Base-by-base conservation (phyloP, 148 eudicot genomes). In the Selenicereus undatus region DNA sequence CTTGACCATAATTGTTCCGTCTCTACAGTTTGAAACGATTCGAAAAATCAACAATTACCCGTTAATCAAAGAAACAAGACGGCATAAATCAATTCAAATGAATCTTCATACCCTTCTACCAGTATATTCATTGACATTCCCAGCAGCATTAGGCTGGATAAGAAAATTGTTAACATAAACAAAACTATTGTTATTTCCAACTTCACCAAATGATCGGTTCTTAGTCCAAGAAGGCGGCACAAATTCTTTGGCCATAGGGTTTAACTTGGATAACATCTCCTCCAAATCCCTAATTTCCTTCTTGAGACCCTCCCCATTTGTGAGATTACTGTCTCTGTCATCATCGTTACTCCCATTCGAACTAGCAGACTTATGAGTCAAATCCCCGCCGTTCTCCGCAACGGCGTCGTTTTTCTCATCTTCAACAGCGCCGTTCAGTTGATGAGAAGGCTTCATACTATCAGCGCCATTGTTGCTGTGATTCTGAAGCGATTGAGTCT, bases 161-260 rank as follows among this genome's bases (percentile, higher is more conserved):
- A 89, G 11, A 75, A 86, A 88, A 48, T 85, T 85, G 75, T 83
- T 86, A 20, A 80, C 75, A 84, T 76, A 87, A 27, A 89, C 92
- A 62, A 89, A 73, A 29, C 32, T 75, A 32, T 32, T 52, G 70
- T 24, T 35, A 35, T 69, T 83, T n/a, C 48, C 83, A 14, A 78
- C 87, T 52, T 73, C 82, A 42, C 71, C 51, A 21, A 81, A 30
- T 24, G 81, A 75, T 24, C 64, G 77, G 77, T 65, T 39, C 75
- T 79, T 83, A 8, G 76, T 68, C 74, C 85, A 81, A 1, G 91
- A 91, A 29, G 90, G 86, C 6, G 97, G 96, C 50, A 92, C 91
- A 82, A 94, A 94, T 48, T 94, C 98, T 75, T 88, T 78, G 5
- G 98, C 98, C 97, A 89, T 86, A 5, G 98, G 98, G 83, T 94